Evolutionary conservation across 176 grass and related monocot genomes (phyloP), one percentile per base, ranked within the genome.

Genomic region (Rhynchospora breviuscula): DNA sequence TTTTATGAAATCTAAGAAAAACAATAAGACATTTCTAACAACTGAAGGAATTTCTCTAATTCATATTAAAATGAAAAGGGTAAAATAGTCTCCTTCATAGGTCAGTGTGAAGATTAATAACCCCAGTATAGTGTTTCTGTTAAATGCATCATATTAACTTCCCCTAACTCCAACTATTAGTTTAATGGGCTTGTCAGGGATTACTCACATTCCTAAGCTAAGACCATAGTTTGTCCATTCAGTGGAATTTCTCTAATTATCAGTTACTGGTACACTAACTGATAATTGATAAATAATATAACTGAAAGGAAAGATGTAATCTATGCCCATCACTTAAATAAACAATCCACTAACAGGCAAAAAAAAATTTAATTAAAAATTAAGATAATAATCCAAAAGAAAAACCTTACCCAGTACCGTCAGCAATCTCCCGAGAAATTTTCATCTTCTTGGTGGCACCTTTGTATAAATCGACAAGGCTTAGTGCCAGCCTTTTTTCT

Each of bases 401-500:
- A 59, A 15, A 80, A 61, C 26, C 87, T 86, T 85, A 98, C 95
- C 95, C 88, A 2, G 7, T 87, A 78, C 80, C 33, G 49, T 98
- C 95, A 31, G 85, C 60, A 49, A 91, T 87, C 65, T 95, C 86
- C 79, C 95, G 89, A 70, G 92, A 98, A 61, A 98, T 98, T 85
- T 98, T 98, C 95, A 98, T 98, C 85, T 95, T 98, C 87, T 95
- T 95, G 7, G 91, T 89, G 51, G 86, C 84, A 53, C 95, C 95
- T 73, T 93, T 98, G 77, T 98, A 93, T 58, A 98, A 78, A 86
- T 98, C 93, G n/a, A 84, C 75, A 51, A 98, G 92, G 67, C 68
- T 91, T 65, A 92, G 90, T 44, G 89, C 85, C 76, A 95, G 81
- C 23, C 40, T 63, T 15, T 93, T 93, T 81, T 98, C 95, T 74